These are phyloP conservation scores for Eucalyptus sideroxylon DNA, from an alignment of 345 rosid genomes.

Conservation along the genomic window DNA sequence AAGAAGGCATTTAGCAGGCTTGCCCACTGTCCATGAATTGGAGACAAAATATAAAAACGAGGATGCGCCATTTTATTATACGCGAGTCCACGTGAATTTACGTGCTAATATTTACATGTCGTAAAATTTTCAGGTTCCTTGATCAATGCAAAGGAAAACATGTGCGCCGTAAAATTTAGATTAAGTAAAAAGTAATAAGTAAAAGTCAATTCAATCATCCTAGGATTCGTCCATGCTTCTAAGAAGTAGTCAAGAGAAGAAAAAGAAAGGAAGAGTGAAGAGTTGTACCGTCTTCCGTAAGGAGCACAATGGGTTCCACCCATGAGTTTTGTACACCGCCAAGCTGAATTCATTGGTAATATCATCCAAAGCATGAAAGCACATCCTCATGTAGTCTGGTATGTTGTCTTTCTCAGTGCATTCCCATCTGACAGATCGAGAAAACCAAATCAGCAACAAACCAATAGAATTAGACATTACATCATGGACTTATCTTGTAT, in stretches of 20 bases:
- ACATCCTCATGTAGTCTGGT: constrained; percentile 16
- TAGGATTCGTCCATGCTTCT: not conserved
- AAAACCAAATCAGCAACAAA: not conserved
- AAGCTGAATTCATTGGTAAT: constrained; percentile 9
- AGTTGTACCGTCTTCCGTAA: not conserved
- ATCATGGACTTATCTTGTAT: not conserved
- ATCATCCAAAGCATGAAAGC: constrained; percentile 10
- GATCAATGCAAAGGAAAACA: not conserved
- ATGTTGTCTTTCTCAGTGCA: not conserved
- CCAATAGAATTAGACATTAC: not conserved
- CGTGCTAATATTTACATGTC: not conserved
- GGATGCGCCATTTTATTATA: not conserved
- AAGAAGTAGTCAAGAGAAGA: not conserved
- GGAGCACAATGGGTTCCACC: not conserved
- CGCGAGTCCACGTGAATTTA: not conserved
- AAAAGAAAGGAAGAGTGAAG: not conserved
- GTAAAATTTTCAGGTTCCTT: not conserved
- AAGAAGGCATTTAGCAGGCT: not conserved
- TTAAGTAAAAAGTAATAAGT: not conserved
- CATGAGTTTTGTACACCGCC: not conserved
- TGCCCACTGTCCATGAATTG: constrained; percentile 1
- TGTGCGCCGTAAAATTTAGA: not conserved
- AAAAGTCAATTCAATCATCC: not conserved
- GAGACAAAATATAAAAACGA: not conserved
- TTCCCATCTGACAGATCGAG: constrained; percentile 11